Conservation (phyloP, 495 filamentous ascomycete species). For the Penicillium subrubescens region DNA sequence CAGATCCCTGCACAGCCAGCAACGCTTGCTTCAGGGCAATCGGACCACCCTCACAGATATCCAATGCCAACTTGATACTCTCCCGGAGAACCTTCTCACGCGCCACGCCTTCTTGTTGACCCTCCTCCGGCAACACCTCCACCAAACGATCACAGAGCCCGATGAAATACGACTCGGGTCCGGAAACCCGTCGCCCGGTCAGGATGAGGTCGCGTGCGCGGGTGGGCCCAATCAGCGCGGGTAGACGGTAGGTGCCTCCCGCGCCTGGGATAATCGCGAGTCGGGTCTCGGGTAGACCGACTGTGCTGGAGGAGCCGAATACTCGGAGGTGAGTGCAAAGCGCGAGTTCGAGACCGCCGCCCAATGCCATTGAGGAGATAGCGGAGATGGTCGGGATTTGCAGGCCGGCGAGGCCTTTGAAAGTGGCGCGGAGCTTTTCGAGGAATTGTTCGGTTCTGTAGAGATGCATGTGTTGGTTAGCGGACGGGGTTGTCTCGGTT, state of each 20-base stretch:
- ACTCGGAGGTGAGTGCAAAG: constrained; percentile 85
- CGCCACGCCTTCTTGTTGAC: constrained; percentile 53
- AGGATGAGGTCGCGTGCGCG: constrained; percentile 83
- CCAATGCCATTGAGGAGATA: constrained; percentile 77
- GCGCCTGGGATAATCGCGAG: constrained; percentile 94
- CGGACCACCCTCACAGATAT: constrained; percentile 87
- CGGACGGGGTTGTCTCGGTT: background rate
- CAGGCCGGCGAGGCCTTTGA: constrained; percentile 66
- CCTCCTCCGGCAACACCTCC: constrained; percentile 64
- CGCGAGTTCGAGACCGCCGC: constrained; percentile 90
- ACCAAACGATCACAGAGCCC: constrained; percentile 84
- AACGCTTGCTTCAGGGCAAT: constrained; percentile 73
- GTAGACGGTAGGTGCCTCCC: constrained; percentile 86
- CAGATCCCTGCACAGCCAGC: constrained; percentile 64
- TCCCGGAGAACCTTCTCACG: constrained; percentile 66
- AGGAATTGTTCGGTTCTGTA: constrained; percentile 77
- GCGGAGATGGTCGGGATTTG: constrained; percentile 89
- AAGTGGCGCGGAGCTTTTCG: constrained; percentile 66
- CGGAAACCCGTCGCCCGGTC: constrained; percentile 79
- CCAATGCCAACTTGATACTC: constrained; percentile 73
- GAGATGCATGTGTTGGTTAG: background rate
- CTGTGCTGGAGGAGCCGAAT: constrained; percentile 67
- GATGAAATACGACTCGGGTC: constrained; percentile 77
- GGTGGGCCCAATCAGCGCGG: constrained; percentile 68
- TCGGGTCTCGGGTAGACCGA: constrained; percentile 87